Evolutionary conservation across 257 asterid species (phyloP), one percentile per base, ranked within the genome.

Genomic region (Prunella vulgaris): DNA sequence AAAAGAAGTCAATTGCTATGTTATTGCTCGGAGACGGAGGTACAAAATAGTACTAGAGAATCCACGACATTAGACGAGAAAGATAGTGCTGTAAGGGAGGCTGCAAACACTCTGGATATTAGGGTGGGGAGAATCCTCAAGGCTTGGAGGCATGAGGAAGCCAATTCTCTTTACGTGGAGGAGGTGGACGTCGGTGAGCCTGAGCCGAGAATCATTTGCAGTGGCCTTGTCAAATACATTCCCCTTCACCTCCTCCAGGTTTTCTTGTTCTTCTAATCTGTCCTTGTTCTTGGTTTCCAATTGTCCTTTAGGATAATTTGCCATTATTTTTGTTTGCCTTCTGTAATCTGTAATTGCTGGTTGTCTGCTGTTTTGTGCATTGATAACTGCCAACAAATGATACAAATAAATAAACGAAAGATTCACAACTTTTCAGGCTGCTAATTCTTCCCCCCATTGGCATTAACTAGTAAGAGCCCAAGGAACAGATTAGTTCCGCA

Each of bases 181-280:
- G 96, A 93, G 84, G 97, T 93, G 25, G 98, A 93, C 53, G 88
- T 90, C 9, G 98, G 98, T 6, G 98, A 93, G 70, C 54, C 92
- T 9, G 89, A 93, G 77, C 96, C 96, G 2, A 79, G 98, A 77
- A 88, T 83, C 62, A 93, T 93, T 20, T 93, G 98, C 82, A 90
- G 98, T 52, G 97, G 98, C 73, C 93, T 93, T 25, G 98, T 88
- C 46, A 83, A 88, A 37, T 88, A 85, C 77, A 60, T 85, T 7
- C 93, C 97, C 42, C 78, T 93, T 49, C 70, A 88, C 38, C 85
- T 80, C 53, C 89, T 93, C 58, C 95, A 88, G 96, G 98, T 92
- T 17, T 66, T 51, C 54, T 1, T 24, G 59, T 46, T 22, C 24
- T 40, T 54, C 10, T 17, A 2, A 7, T 24, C 56, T 8, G 14